A percentile compares a stretch with the other conserved stretches of the same genome.
Conservation (phyloP, 2,329 filamentous ascomycete species). For the Cladosporium sp. region DNA sequence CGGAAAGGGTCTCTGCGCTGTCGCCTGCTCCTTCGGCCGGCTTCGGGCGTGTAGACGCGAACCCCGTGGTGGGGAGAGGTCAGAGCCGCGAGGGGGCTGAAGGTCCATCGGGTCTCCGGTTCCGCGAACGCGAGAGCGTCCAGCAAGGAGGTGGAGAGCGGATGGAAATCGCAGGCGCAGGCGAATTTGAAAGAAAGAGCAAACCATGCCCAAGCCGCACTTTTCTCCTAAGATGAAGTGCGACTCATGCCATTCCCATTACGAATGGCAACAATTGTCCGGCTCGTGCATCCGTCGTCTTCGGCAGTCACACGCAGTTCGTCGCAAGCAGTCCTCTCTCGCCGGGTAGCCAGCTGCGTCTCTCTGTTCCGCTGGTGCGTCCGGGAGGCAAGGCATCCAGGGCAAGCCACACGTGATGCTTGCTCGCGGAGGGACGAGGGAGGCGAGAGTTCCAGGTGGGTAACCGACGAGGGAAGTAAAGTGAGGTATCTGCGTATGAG, state of each 20-base stretch:
- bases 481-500: conserved; percentile 31
- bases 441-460: conserved; percentile 30
- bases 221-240: conserved; percentile 28
- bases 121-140: conserved; percentile 9
- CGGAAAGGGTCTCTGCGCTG: conserved; percentile 16
- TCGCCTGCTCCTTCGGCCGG: conserved; percentile 19
- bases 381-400: conserved; percentile 23
- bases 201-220: conserved; percentile 29
- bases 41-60: conserved; percentile 18
- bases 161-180: conserved; percentile 10
- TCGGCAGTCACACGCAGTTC: conserved; percentile 22
- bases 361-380: conserved; percentile 36
- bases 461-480: conserved; percentile 26
- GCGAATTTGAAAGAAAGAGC: conserved; percentile 13
- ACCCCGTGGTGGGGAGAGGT: conserved; percentile 16
- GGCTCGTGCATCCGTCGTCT: conserved; percentile 20
- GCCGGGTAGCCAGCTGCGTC: conserved; percentile 29
- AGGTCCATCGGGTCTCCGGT: conserved; percentile 11
- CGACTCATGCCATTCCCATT: conserved; percentile 27
- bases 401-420: conserved; percentile 29
- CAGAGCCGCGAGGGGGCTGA: conserved; percentile 21
- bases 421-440: conserved; percentile 5
- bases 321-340: conserved; percentile 13
- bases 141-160: conserved; percentile 12
- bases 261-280: conserved; percentile 30